These are phyloP conservation scores for Fraxinus pennsylvanica DNA, from an alignment of 257 asterid genomes.

Conservation along the genomic window DNA sequence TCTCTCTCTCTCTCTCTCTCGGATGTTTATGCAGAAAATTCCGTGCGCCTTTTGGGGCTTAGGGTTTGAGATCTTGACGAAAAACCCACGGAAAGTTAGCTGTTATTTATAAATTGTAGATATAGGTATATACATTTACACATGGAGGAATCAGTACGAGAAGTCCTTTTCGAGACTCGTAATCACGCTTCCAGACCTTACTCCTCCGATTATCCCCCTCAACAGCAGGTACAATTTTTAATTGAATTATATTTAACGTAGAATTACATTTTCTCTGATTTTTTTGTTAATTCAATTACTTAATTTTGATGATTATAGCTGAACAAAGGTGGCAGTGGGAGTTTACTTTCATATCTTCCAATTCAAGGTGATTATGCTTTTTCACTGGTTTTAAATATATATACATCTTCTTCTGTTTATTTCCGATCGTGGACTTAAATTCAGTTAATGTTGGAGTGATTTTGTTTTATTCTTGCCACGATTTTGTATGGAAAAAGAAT, in stretches of 20 bases:
- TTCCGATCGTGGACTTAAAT: background rate
- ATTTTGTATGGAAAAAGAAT: constrained; percentile 7
- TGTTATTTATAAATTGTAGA: constrained; percentile 21
- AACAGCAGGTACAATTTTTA: constrained; percentile 47
- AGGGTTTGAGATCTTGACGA: constrained; percentile 42
- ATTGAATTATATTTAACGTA: constrained; percentile 4
- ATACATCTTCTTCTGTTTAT: constrained; percentile 3
- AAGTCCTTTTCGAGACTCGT: constrained; percentile 65
- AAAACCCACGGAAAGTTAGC: constrained; percentile 17
- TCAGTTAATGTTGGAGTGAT: constrained; percentile 11
- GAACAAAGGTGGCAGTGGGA: constrained; percentile 49
- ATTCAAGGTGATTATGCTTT: constrained; percentile 61
- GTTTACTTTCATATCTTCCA: constrained; percentile 62
- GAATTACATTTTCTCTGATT: constrained; percentile 18
- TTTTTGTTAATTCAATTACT: constrained; percentile 23
- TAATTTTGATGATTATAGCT: constrained; percentile 44
- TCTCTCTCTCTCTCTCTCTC: constrained; percentile 21
- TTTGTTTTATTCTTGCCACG: background rate
- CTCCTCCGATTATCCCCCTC: constrained; percentile 76
- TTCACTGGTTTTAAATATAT: constrained; percentile 4
- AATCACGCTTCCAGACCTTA: constrained; percentile 79
- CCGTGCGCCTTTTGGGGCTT: constrained; percentile 25
- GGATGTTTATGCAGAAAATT: constrained; percentile 7
- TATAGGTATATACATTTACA: background rate
- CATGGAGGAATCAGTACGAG: constrained; percentile 51